Conservation (phyloP, 2,329 filamentous ascomycete genomes). For the Aspergillus sp. region DNA sequence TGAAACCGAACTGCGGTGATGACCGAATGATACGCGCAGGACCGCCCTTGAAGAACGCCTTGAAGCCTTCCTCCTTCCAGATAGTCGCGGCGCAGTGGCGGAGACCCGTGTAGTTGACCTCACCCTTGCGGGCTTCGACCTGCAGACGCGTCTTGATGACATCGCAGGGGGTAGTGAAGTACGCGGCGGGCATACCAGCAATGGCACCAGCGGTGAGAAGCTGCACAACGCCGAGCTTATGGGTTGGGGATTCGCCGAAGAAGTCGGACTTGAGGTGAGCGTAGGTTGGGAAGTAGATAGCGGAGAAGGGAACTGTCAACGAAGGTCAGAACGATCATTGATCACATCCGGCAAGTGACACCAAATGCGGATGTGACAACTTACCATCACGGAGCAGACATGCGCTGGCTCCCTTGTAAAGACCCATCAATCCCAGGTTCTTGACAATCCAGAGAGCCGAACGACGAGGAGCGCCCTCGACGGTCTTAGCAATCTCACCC, state of each 20-base stretch:
- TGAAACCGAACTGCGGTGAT: constrained; percentile 97
- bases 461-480: constrained; percentile 77
- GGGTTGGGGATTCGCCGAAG: constrained; percentile 83
- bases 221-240: constrained; percentile 87
- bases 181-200: constrained; percentile 85
- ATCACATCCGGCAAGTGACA: neutral
- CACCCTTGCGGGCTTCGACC: constrained; percentile 94
- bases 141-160: constrained; percentile 99
- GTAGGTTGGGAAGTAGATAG: constrained; percentile 98
- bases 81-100: constrained; percentile 83
- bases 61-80: constrained; percentile 86
- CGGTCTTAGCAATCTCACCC: constrained; percentile 86
- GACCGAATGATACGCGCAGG: constrained; percentile 92
- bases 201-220: constrained; percentile 93
- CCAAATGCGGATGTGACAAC: constrained; percentile 17
- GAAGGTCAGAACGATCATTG: neutral
- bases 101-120: constrained; percentile 80
- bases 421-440: constrained; percentile 86
- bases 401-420: constrained; percentile 95
- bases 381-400: constrained; percentile 80
- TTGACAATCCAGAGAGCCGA: constrained; percentile 97
- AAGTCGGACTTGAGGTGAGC: constrained; percentile 89
- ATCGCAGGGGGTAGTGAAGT: constrained; percentile 95
- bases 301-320: constrained; percentile 77
- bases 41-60: constrained; percentile 97